These are phyloP conservation scores for Fistulina hepatica DNA, from an alignment of 1,284 basidiomycete species.

Conservation along the genomic window DNA sequence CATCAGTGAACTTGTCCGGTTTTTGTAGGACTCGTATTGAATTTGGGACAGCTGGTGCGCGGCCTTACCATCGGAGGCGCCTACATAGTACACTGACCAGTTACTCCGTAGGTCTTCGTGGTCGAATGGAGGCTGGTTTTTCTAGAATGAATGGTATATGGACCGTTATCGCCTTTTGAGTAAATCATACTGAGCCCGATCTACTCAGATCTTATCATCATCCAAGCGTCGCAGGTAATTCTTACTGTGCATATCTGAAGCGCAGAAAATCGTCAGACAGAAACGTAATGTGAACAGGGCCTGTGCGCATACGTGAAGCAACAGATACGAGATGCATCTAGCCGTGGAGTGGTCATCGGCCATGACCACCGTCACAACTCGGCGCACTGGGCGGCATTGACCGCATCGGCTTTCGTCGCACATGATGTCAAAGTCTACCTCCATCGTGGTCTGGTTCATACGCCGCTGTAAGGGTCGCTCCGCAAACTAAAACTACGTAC, in stretches of 20 bases:
- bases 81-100: not conserved
- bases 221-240: conserved; percentile 69
- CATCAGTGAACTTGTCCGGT: conserved; percentile 1
- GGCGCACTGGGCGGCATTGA: conserved; percentile 62
- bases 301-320: conserved; percentile 59
- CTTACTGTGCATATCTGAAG: conserved; percentile 1
- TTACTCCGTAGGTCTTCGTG: conserved; percentile 52
- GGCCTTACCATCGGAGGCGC: not conserved
- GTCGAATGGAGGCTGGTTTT: conserved; percentile 78
- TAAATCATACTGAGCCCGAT: not conserved
- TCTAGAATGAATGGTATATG: conserved; percentile 63
- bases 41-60: conserved; percentile 74
- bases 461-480: conserved; percentile 53
- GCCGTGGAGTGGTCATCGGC: conserved; percentile 67
- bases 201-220: conserved; percentile 52
- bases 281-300: conserved; percentile 34
- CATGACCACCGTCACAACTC: conserved; percentile 77
- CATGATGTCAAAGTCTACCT: conserved; percentile 60
- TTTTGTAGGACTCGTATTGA: conserved; percentile 53
- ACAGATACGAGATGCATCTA: conserved; percentile 38
- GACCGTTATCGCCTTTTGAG: not conserved
- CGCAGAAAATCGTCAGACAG: not conserved
- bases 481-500: too few species aligned
- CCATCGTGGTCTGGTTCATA: conserved; percentile 63
- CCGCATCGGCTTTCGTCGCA: conserved; percentile 57